Percentiles rank a stretch among this genome's conserved stretches.
These are phyloP conservation scores for Tremellales sp. DNA, from an alignment of 1,284 basidiomycete genomes.

Conservation along the genomic window DNA sequence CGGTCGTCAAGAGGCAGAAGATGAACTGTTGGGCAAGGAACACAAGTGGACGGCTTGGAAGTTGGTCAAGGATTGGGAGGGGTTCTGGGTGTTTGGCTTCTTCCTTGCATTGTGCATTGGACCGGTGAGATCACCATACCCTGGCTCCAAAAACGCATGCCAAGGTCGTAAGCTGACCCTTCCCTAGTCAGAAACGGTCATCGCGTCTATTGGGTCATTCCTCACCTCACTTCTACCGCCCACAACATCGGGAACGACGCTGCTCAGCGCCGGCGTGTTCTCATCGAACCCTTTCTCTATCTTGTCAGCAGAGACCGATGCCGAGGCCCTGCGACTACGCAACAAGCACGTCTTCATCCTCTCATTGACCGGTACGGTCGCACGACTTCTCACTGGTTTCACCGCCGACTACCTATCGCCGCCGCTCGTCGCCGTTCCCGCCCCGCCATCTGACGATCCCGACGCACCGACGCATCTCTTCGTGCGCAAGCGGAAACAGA, in stretches of 20 bases:
- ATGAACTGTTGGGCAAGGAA: constrained; percentile 30
- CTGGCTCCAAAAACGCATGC: neutral
- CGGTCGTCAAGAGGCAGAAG: constrained; percentile 40
- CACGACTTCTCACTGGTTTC: constrained; percentile 42
- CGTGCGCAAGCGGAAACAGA: constrained; percentile 26
- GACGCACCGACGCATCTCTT: constrained; percentile 27
- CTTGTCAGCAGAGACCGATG: constrained; percentile 1
- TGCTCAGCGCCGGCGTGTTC: neutral
- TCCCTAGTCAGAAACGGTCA: constrained; percentile 45
- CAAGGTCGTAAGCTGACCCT: neutral
- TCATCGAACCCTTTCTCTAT: constrained; percentile 8
- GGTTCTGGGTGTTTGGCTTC: constrained; percentile 46
- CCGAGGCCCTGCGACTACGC: constrained; percentile 31
- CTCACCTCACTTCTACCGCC: constrained; percentile 43
- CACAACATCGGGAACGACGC: constrained; percentile 3
- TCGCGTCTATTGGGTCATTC: constrained; percentile 47
- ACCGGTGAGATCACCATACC: constrained; percentile 39
- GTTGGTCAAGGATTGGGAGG: constrained; percentile 36
- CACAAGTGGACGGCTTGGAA: constrained; percentile 34
- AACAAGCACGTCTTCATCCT: constrained; percentile 48
- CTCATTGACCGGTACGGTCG: constrained; percentile 42
- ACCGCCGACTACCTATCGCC: constrained; percentile 45
- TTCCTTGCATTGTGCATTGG: constrained; percentile 43
- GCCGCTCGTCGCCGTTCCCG: constrained; percentile 25
- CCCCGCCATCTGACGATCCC: constrained; percentile 17